These are phyloP conservation scores for Chenopodium berlandieri DNA, from an alignment of 148 eudicot species.

Conservation along the genomic window DNA sequence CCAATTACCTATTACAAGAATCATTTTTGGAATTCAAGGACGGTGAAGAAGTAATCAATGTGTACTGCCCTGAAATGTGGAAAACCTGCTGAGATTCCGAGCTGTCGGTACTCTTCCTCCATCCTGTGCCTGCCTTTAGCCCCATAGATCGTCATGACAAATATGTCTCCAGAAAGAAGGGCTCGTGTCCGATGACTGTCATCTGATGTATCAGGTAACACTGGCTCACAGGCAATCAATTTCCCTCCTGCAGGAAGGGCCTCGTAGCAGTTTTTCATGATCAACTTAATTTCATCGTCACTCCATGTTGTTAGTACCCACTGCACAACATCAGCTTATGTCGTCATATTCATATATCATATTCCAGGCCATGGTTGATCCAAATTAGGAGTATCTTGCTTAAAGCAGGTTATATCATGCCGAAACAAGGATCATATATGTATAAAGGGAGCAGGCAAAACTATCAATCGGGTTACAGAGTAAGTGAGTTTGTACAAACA, in stretches of 20 bases:
- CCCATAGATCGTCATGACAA: slow-evolving; percentile 60
- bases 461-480: no score
- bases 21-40: slow-evolving; percentile 50
- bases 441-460: no score
- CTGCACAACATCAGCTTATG: slow-evolving; percentile 24
- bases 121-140: slow-evolving; percentile 56
- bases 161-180: slow-evolving; percentile 54
- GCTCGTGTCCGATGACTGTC: slow-evolving; percentile 53
- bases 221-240: slow-evolving; percentile 57
- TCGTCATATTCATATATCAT: background rate
- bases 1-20: background rate
- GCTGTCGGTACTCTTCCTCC: slow-evolving; percentile 45
- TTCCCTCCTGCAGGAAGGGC: slow-evolving; percentile 59
- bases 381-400: background rate
- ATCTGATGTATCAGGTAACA: slow-evolving; percentile 45
- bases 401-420: no score
- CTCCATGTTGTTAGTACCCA: slow-evolving; percentile 62
- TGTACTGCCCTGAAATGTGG: slow-evolving; percentile 40
- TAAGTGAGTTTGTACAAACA: background rate
- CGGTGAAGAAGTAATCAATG: slow-evolving; percentile 49
- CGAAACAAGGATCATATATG: no score
- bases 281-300: slow-evolving; percentile 38
- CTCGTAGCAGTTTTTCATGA: slow-evolving; percentile 45
- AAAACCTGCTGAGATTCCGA: slow-evolving; percentile 48
- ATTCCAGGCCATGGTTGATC: background rate